Percentiles rank a stretch among this genome's conserved stretches.
phyloP scores from a whole-genome alignment of 108 stramenopile genomes.

The Mayamaea pseudoterrestris region DNA sequence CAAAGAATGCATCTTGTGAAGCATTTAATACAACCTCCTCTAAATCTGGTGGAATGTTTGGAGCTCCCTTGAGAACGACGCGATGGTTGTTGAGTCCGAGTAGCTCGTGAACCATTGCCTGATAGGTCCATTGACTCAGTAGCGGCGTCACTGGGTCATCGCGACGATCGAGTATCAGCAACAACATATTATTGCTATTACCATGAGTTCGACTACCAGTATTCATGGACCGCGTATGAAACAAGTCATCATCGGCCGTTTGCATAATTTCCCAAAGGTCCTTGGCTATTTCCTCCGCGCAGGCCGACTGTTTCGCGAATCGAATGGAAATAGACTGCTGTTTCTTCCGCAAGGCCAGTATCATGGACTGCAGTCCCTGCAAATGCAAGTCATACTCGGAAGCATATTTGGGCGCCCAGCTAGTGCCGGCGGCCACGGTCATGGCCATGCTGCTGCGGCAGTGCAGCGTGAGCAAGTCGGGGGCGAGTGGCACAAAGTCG shows the following conservation, averaged over 20 bases:
- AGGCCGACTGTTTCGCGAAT: constrained; percentile 67
- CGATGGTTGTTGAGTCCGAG: constrained; percentile 95
- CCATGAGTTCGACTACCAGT: neutral
- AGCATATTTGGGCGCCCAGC: constrained; percentile 46
- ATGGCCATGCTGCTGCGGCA: constrained; percentile 61
- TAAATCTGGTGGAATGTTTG: constrained; percentile 86
- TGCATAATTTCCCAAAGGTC: constrained; percentile 69
- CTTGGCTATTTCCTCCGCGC: constrained; percentile 68
- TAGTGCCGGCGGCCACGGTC: constrained; percentile 53
- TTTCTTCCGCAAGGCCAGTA: constrained; percentile 84
- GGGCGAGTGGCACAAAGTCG: constrained; percentile 93
- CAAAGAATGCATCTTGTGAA: constrained; percentile 91
- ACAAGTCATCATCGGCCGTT: constrained; percentile 88
- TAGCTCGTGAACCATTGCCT: constrained; percentile 99
- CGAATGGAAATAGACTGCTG: constrained; percentile 83
- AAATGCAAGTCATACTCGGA: constrained; percentile 80
- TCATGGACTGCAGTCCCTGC: constrained; percentile 73
- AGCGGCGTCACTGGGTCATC: constrained; percentile 99
- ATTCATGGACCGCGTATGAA: constrained; percentile 67
- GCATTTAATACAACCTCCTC: constrained; percentile 93
- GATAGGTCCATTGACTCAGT: constrained; percentile 98
- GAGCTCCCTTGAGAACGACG: constrained; percentile 86
- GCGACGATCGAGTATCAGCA: constrained; percentile 91
- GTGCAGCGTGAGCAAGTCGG: constrained; percentile 86
- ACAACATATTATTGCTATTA: constrained; percentile 29